These are phyloP conservation scores for Gastrodia elata DNA, from an alignment of 106 monocot species.

Conservation along the genomic window DNA sequence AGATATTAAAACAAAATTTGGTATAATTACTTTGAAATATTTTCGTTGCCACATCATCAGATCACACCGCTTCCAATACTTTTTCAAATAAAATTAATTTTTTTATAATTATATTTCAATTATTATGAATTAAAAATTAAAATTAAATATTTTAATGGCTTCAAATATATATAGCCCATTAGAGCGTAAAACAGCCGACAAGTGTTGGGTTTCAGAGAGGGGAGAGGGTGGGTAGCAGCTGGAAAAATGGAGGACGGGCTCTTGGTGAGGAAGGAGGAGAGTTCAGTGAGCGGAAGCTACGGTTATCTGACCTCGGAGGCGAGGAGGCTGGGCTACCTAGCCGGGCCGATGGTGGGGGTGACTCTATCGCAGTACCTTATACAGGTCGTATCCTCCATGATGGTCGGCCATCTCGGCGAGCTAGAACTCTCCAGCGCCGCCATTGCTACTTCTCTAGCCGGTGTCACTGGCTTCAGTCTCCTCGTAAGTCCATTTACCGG, in stretches of 20 bases:
- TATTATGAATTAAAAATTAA: too few species aligned
- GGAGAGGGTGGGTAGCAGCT: too few species aligned
- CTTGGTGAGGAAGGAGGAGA: conserved; percentile 4
- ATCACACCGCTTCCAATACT: too few species aligned
- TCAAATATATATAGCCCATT: too few species aligned
- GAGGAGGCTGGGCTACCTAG: conserved; percentile 22
- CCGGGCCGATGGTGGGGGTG: conserved; percentile 47
- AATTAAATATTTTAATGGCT: too few species aligned
- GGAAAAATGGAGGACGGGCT: conserved; percentile 21
- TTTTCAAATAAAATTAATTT: too few species aligned
- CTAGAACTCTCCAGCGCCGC: conserved; percentile 47
- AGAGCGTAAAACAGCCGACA: too few species aligned
- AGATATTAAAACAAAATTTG: too few species aligned
- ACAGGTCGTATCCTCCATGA: conserved; percentile 45
- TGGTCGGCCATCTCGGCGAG: conserved; percentile 59
- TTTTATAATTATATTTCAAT: too few species aligned
- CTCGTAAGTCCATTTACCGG: conserved; percentile 29
- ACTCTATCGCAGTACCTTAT: conserved; percentile 33
- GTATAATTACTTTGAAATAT: too few species aligned
- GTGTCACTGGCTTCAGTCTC: conserved; percentile 68
- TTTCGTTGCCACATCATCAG: too few species aligned
- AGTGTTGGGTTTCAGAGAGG: too few species aligned
- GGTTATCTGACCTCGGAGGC: conserved; percentile 21
- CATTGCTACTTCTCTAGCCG: conserved; percentile 47
- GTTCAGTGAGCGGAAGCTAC: conserved; percentile 6